Conservation (phyloP, 2,329 filamentous ascomycete species). For the Tolypocladium paradoxum region DNA sequence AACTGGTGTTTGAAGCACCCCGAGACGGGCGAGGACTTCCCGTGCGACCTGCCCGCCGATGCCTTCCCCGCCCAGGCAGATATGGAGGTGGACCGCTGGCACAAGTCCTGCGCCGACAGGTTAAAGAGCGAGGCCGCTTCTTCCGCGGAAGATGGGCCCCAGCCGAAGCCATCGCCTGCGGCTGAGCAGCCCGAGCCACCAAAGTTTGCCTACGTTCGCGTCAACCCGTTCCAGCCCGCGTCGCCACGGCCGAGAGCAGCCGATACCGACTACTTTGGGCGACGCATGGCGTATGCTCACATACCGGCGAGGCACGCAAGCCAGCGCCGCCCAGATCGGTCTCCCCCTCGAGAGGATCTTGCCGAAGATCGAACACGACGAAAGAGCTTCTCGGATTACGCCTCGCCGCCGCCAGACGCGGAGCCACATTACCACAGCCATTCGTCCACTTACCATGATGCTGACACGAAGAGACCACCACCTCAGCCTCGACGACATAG, state of each 20-base stretch:
- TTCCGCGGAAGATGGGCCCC: slow-evolving; percentile 5
- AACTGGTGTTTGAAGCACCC: slow-evolving; percentile 69
- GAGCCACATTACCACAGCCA: slow-evolving; percentile 15
- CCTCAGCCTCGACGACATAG: slow-evolving; percentile 33
- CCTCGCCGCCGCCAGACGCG: slow-evolving; percentile 24
- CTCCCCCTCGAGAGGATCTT: slow-evolving; percentile 24
- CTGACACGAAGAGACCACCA: slow-evolving; percentile 19
- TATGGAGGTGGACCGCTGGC: slow-evolving; percentile 74
- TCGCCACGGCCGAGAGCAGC: slow-evolving; percentile 16
- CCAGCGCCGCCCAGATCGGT: slow-evolving; percentile 20
- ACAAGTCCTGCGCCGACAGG: slow-evolving; percentile 62
- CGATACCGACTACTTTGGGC: slow-evolving; percentile 22
- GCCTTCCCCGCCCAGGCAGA: slow-evolving; percentile 66
- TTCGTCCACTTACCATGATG: slow-evolving; percentile 22
- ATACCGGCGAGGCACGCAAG: slow-evolving; percentile 25
- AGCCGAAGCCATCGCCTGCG: slow-evolving; percentile 10
- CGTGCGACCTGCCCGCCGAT: slow-evolving; percentile 43
- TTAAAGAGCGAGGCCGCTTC: slow-evolving; percentile 49
- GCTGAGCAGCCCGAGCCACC: slow-evolving; percentile 20
- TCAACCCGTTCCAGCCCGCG: slow-evolving; percentile 17
- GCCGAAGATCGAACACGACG: slow-evolving; percentile 32
- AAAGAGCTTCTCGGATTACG: slow-evolving; percentile 41
- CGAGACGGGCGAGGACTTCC: slow-evolving; percentile 59
- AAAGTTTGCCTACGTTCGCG: slow-evolving; percentile 26
- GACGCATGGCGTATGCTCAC: slow-evolving; percentile 28